Evolutionary conservation across 139 green algal species (phyloP).

Genomic region (Trebouxia sp.): DNA sequence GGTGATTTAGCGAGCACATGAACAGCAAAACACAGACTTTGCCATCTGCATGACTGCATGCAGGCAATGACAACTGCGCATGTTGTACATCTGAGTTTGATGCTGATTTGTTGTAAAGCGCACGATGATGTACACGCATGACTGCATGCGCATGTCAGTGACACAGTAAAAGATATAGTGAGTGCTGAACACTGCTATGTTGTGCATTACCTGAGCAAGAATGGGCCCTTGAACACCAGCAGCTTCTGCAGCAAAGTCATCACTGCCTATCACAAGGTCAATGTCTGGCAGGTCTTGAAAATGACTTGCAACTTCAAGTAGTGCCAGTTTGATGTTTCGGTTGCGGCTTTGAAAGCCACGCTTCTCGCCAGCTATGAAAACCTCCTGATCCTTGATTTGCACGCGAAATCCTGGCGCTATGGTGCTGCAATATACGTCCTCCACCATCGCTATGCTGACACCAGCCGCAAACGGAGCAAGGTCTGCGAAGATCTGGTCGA

Average conservation of each 20-base stretch:
- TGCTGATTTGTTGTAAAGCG: too few species aligned
- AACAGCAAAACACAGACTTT: too few species aligned
- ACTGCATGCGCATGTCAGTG: neutral
- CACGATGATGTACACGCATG: neutral
- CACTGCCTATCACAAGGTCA: neutral
- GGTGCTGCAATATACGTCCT: neutral
- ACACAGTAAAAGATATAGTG: neutral
- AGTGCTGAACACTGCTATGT: neutral
- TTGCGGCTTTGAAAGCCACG: slow-evolving; percentile 10
- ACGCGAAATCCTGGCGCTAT: neutral
- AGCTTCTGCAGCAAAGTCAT: neutral
- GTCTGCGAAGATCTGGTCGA: neutral
- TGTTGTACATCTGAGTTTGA: too few species aligned
- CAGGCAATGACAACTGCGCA: too few species aligned
- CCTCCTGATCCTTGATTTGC: neutral
- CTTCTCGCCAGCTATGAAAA: neutral
- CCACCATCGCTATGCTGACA: neutral
- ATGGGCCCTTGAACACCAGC: neutral
- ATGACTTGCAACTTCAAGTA: slow-evolving; percentile 6
- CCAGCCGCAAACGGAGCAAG: slow-evolving; percentile 6
- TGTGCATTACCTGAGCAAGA: neutral
- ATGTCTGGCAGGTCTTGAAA: slow-evolving; percentile 1
- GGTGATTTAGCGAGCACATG: too few species aligned
- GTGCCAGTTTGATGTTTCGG: neutral
- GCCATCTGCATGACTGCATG: too few species aligned